These are phyloP conservation scores for Elsinoe fawcettii DNA, from an alignment of 2,329 filamentous ascomycete species.

Conservation along the genomic window DNA sequence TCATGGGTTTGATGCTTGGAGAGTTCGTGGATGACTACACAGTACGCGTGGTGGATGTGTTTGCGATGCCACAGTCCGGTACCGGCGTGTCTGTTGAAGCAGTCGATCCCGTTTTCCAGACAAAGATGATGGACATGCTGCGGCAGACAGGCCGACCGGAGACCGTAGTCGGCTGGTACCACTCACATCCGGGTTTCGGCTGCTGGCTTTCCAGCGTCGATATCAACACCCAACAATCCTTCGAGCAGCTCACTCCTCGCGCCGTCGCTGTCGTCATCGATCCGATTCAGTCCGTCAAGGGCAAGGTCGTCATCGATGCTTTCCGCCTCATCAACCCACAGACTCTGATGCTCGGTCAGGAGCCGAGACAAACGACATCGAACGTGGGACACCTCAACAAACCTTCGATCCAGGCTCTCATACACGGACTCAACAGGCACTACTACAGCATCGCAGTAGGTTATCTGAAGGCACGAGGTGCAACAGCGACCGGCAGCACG, in stretches of 20 bases:
- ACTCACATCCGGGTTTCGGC: slow-evolving; percentile 97
- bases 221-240: slow-evolving; percentile 99
- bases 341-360: slow-evolving; percentile 94
- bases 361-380: slow-evolving; percentile 93
- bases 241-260: slow-evolving; percentile 93
- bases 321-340: slow-evolving; percentile 98
- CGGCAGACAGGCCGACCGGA: slow-evolving; percentile 93
- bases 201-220: slow-evolving; percentile 99
- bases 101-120: slow-evolving; percentile 94
- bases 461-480: slow-evolving; percentile 63
- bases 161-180: slow-evolving; percentile 98
- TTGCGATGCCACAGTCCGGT: slow-evolving; percentile 98
- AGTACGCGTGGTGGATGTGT: slow-evolving; percentile 94
- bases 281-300: slow-evolving; percentile 98
- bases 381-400: slow-evolving; percentile 98
- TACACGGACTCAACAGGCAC: slow-evolving; percentile 94
- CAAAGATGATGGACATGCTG: slow-evolving; percentile 99
- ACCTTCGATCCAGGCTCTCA: slow-evolving; percentile 97
- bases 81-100: slow-evolving; percentile 98
- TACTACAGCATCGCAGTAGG: slow-evolving; percentile 99
- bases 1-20: slow-evolving; percentile 98
- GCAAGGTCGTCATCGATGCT: slow-evolving; percentile 98
- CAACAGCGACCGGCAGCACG: slow-evolving; percentile 45
- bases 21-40: slow-evolving; percentile 99
- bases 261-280: slow-evolving; percentile 97